These are phyloP conservation scores for Corchorus olitorius DNA, from an alignment of 345 rosid genomes.

Conservation along the genomic window DNA sequence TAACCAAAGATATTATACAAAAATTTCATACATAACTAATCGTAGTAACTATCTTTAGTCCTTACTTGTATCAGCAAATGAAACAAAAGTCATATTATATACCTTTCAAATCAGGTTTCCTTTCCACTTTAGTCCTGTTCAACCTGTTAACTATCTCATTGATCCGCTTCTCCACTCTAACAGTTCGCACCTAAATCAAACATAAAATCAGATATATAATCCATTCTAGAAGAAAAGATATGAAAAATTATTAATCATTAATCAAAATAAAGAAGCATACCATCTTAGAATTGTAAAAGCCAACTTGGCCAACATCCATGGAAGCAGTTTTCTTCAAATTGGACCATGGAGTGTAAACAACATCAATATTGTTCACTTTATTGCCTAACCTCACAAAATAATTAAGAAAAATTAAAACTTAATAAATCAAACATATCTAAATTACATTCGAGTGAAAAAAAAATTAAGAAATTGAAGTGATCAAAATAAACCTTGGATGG, in stretches of 20 bases:
- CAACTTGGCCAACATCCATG: conserved; percentile 99
- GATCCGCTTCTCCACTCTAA: conserved; percentile 88
- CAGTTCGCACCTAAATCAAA: conserved; percentile 69
- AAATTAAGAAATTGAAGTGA: background rate
- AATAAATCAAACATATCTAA: background rate
- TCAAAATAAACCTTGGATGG: conserved; percentile 70
- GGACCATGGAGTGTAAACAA: conserved; percentile 96
- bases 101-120: conserved; percentile 95
- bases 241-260: background rate
- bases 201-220: conserved; percentile 25
- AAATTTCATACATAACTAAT: background rate
- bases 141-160: conserved; percentile 91
- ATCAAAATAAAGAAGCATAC: conserved; percentile 38
- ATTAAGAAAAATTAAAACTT: background rate
- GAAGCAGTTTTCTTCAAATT: conserved; percentile 95
- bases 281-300: conserved; percentile 87
- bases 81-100: background rate
- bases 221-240: background rate
- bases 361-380: conserved; percentile 90
- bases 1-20: background rate
- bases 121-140: conserved; percentile 92
- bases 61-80: background rate
- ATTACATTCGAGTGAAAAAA: background rate
- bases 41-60: background rate
- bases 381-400: conserved; percentile 59